Conservation (phyloP, 2,329 filamentous ascomycete genomes). For the Aspergillus neotritici region DNA sequence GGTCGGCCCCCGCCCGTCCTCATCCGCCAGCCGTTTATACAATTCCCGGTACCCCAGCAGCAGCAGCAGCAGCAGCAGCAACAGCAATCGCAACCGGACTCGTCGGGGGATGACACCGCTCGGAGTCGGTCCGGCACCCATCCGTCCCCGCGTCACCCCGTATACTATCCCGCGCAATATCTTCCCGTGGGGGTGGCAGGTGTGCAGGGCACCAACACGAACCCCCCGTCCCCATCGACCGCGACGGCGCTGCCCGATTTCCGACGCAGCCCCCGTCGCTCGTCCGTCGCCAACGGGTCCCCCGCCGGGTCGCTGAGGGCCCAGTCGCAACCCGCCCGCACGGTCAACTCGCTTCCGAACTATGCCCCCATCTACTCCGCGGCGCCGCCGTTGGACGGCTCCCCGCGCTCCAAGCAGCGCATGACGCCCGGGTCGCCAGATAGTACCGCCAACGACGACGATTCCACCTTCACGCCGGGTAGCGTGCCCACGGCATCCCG, state of each 20-base stretch:
- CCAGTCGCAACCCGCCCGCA: constrained; percentile 48
- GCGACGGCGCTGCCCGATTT: constrained; percentile 36
- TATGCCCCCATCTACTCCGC: constrained; percentile 31
- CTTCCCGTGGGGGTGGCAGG: constrained; percentile 33
- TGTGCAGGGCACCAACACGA: constrained; percentile 38
- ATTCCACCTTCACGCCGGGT: constrained; percentile 25
- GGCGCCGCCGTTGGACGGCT: constrained; percentile 24
- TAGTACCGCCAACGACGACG: constrained; percentile 29
- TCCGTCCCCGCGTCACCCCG: constrained; percentile 31
- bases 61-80: constrained; percentile 11
- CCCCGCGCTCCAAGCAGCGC: constrained; percentile 27
- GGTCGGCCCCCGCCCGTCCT: constrained; percentile 36
- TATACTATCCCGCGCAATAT: constrained; percentile 33
- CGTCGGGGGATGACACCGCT: constrained; percentile 31
- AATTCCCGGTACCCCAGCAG: constrained; percentile 36
- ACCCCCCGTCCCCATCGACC: constrained; percentile 44
- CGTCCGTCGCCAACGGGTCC: constrained; percentile 40
- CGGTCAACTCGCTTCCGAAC: constrained; percentile 33
- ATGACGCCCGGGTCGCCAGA: constrained; percentile 31
- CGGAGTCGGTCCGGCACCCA: constrained; percentile 35
- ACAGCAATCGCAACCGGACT: constrained; percentile 9
- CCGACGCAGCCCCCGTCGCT: constrained; percentile 41
- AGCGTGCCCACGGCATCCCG: constrained; percentile 31
- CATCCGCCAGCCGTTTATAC: constrained; percentile 39
- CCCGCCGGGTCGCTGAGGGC: constrained; percentile 40